These are phyloP conservation scores for Puccinia brachypodii DNA, from an alignment of 1,284 basidiomycete species.

Conservation along the genomic window DNA sequence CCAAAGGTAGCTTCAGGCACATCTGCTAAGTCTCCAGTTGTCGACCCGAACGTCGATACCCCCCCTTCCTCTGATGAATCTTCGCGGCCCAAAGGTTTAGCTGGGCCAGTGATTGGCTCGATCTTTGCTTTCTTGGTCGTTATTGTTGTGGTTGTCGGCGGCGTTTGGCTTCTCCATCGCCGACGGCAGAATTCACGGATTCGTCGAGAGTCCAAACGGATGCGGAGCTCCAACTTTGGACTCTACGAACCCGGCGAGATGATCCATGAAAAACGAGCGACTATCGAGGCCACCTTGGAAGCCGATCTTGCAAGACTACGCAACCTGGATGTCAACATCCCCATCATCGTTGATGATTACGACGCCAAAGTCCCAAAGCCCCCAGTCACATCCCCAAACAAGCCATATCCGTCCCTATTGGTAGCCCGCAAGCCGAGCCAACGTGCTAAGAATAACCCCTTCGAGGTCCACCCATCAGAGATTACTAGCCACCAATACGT, in stretches of 20 bases:
- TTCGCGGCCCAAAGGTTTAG: neutral
- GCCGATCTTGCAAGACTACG: slow-evolving; percentile 6
- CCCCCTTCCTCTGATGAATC: neutral
- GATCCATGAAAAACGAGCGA: slow-evolving; percentile 7
- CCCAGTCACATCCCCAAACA: neutral
- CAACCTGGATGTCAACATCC: neutral
- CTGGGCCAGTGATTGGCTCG: neutral
- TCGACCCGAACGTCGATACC: neutral
- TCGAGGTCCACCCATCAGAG: neutral
- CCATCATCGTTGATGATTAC: slow-evolving; percentile 10
- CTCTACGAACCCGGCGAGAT: neutral
- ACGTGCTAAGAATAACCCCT: neutral
- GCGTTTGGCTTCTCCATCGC: slow-evolving; percentile 11
- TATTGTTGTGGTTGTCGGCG: neutral
- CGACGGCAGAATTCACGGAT: neutral
- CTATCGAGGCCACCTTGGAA: slow-evolving; percentile 12
- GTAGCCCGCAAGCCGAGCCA: slow-evolving; percentile 8
- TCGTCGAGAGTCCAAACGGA: neutral
- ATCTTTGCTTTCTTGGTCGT: neutral
- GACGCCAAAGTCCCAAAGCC: neutral
- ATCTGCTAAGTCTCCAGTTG: neutral
- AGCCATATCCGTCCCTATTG: neutral
- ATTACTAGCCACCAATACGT: neutral
- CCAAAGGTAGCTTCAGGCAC: neutral
- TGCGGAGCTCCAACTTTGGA: slow-evolving; percentile 10